Evolutionary conservation across 225 moss, liverwort and hornwort genomes (phyloP), one percentile per base, ranked within the genome.

Genomic region (Takakia lepidozioides): DNA sequence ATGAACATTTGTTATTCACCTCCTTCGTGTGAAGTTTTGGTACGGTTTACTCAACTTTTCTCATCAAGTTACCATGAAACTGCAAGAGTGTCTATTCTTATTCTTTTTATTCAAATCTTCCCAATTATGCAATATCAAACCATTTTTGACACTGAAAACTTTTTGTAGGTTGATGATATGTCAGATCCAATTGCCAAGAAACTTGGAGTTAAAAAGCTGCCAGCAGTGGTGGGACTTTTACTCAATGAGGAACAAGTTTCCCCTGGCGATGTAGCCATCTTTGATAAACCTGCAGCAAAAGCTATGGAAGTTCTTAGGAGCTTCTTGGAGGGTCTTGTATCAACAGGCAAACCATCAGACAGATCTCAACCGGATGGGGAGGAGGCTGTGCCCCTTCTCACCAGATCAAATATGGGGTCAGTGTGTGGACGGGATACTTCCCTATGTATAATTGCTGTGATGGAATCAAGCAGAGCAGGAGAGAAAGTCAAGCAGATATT

Each of bases 361-460:
- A 67, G 59, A 27, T 56, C 20, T 24, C 51, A 48, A 55, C 57
- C 54, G 23, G 39, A 49, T 49, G 61, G 64, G 48, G 29, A 66
- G 36, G 66, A 58, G 38, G 64, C 59, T 42, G 69, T 93, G 23
- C 47, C 58, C 23, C 48, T 71, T 27, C 66, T 88, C 63, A 83
- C 78, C 25, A 62, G 54, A 57, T 61, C 71, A 40, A 93, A 85
- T 37, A 61, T 80, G 54, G 82, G 71, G 41, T 68, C 61, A 48
- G 40, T 76, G 9, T 93, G 88, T 65, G 88, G 93, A 52, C 58
- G 74, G 10, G 66, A 66, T 47, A 64, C 80, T 25, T 65, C 88
- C 46, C 64, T 93, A 32, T 93, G 93, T 59, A 72, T 93, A 46
- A 78, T 93, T 43, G 85, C 80, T 24, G 52, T 75, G 44, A 68